Evolutionary conservation across 1,284 basidiomycete genomes (phyloP).

Genomic region (Trametes polyzona): DNA sequence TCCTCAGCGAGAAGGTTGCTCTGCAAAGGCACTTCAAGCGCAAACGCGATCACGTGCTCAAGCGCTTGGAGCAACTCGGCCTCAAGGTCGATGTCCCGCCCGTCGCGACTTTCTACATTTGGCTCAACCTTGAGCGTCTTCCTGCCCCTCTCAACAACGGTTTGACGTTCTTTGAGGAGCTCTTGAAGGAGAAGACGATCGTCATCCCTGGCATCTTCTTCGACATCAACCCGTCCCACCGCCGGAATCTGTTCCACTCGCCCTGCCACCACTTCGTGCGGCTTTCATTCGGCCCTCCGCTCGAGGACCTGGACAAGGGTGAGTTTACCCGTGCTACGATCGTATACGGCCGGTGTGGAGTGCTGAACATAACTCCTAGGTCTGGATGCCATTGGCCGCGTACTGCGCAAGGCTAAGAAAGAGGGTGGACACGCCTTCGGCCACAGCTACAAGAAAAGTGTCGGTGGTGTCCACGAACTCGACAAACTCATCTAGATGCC

Average conservation of each 20-base stretch:
- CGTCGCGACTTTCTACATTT: slow-evolving; percentile 86
- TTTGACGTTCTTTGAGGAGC: slow-evolving; percentile 93
- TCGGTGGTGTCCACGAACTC: slow-evolving; percentile 40
- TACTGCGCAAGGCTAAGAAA: slow-evolving; percentile 73
- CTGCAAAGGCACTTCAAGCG: slow-evolving; percentile 88
- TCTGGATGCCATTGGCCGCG: slow-evolving; percentile 83
- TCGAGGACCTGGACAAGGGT: slow-evolving; percentile 84
- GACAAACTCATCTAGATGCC: slow-evolving; percentile 21
- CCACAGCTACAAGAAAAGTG: slow-evolving; percentile 67
- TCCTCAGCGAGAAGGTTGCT: slow-evolving; percentile 76
- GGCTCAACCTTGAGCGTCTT: slow-evolving; percentile 83
- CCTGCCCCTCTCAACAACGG: slow-evolving; percentile 87
- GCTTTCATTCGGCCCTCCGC: slow-evolving; percentile 85
- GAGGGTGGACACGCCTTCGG: slow-evolving; percentile 65
- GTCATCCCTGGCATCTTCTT: slow-evolving; percentile 93
- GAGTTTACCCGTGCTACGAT: slow-evolving; percentile 24
- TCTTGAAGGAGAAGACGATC: slow-evolving; percentile 89
- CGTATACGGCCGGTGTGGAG: background rate
- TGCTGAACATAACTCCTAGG: slow-evolving; percentile 44
- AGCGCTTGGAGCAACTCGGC: slow-evolving; percentile 78
- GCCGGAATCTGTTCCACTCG: slow-evolving; percentile 86
- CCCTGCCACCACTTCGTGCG: slow-evolving; percentile 91
- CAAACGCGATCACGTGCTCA: slow-evolving; percentile 90
- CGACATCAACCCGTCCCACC: slow-evolving; percentile 85
- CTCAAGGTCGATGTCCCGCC: slow-evolving; percentile 80